Conservation (phyloP, 192 early-diverging fungal genomes). For the Coemansia sp. region DNA sequence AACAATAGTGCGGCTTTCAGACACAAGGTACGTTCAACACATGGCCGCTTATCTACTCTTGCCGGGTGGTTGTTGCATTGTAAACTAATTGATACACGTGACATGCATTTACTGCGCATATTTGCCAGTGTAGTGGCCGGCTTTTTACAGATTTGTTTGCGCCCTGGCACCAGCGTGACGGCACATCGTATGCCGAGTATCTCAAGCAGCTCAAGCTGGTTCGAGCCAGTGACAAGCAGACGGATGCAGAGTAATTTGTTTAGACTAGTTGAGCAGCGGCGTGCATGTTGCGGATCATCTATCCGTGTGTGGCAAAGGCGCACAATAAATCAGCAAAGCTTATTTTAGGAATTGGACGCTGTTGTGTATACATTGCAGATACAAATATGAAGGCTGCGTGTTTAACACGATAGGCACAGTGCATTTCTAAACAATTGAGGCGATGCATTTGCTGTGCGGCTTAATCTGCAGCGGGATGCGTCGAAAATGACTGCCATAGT, state of each 20-base stretch:
- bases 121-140: constrained; percentile 30
- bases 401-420: neutral
- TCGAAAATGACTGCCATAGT: neutral
- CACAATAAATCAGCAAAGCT: constrained; percentile 3
- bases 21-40: constrained; percentile 25
- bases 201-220: constrained; percentile 45
- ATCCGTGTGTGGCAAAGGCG: neutral
- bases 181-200: constrained; percentile 36
- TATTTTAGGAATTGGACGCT: neutral
- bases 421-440: constrained; percentile 4
- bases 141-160: constrained; percentile 50
- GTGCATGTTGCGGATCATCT: neutral
- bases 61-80: neutral
- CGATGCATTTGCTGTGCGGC: neutral
- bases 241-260: neutral
- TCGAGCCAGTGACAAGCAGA: constrained; percentile 30
- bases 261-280: neutral
- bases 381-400: neutral
- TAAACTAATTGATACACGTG: constrained; percentile 11
- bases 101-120: neutral
- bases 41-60: neutral
- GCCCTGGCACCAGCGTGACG: constrained; percentile 46
- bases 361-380: neutral
- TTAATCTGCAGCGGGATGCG: neutral
- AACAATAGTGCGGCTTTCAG: constrained; percentile 25